phyloP scores from a whole-genome alignment of 2,329 filamentous ascomycete species.

The Nemania sp. region DNA sequence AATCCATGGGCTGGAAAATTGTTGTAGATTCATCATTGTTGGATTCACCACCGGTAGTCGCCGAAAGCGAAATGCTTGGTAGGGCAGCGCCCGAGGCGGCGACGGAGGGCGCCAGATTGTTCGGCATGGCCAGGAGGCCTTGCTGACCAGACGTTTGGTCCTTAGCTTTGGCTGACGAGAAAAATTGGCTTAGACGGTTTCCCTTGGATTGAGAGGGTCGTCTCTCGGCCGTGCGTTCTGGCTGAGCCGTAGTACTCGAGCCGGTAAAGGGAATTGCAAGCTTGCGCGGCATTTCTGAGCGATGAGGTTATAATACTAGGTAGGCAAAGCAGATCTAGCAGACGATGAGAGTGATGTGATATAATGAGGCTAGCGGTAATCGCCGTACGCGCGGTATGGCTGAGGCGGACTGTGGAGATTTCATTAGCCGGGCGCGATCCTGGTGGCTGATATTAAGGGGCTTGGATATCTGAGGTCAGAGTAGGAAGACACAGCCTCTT shows the following conservation, averaged over 20 bases:
- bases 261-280: constrained; percentile 68
- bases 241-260: constrained; percentile 60
- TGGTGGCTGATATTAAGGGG: neutral
- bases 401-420: constrained; percentile 19
- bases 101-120: constrained; percentile 70
- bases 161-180: constrained; percentile 83
- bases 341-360: constrained; percentile 21
- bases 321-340: constrained; percentile 17
- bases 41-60: constrained; percentile 79
- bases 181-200: constrained; percentile 84
- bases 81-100: constrained; percentile 80
- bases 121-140: constrained; percentile 74
- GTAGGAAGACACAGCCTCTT: neutral
- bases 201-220: constrained; percentile 74
- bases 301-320: constrained; percentile 38
- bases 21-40: constrained; percentile 79
- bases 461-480: constrained; percentile 9
- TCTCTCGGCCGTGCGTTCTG: constrained; percentile 66
- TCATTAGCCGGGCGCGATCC: constrained; percentile 19
- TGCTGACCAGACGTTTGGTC: constrained; percentile 74
- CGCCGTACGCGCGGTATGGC: constrained; percentile 22
- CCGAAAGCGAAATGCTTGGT: constrained; percentile 92
- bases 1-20: constrained; percentile 87
- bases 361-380: constrained; percentile 31
- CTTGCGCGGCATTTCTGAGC: constrained; percentile 66